Evolutionary conservation across 345 rosid genomes (phyloP), one percentile per base, ranked within the genome.

Genomic region (Garcia nutans): DNA sequence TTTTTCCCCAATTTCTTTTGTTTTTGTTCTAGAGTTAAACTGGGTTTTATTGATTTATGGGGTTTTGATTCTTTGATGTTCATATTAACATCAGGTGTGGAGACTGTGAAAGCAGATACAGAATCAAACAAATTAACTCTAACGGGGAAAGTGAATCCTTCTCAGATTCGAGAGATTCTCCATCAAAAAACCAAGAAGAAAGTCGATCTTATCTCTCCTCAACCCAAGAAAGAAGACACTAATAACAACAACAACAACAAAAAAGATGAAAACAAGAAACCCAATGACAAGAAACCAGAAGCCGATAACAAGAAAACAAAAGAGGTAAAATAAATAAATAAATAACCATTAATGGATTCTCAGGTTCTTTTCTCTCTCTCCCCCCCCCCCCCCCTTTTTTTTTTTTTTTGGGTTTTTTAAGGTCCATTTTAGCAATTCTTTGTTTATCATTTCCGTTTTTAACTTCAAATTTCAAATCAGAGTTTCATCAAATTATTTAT

Each of bases 201-300:
- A 63, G 83, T 92, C 8, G 95, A 91, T 54, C 84, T 95, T 23
- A 31, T 96, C 65, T 93, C 95, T 74, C 98, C 98, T 10, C 94
- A 85, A 58, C 85, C 88, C 54, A 92, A 88, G 85, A 93, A 93
- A 72, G 92, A 84, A 37, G 78, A 79, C 24, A 33, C 54, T 5
- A 26, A 49, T 23, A 73, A 37, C 11, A 69, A 4, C 52, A 81
- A 55, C 49, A 71, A 22, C 74, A 65, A 78, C 12, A 50, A 22
- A 72, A 78, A 65, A 7, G 10, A 65, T 1, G 61, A 57, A 0
- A 23, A 72, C 42, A 72, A 76, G 57, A 58, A 71, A 17, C n/a
- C 79, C 75, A 19, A 41, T 10, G 70, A 52, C 44, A 72, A 76
- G 2, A 65, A 76, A 52, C 70, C 76, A 5, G 83, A 80, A 65